These are phyloP conservation scores for Alternaria burnsii DNA, from an alignment of 2,329 filamentous ascomycete genomes.

Conservation along the genomic window DNA sequence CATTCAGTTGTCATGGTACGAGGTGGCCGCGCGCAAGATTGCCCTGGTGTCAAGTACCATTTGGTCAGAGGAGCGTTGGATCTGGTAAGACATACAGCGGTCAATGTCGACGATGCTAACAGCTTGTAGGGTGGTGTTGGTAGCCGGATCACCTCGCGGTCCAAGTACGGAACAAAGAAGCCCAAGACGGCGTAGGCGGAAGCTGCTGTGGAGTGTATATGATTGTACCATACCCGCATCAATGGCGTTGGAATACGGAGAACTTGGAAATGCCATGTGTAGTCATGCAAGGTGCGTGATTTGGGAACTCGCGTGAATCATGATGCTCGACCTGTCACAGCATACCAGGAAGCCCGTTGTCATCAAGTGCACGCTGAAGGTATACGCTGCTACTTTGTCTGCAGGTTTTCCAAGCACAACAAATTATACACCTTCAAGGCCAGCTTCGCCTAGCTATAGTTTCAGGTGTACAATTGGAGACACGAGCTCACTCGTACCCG, in stretches of 20 bases:
- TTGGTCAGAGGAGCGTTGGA: conserved; percentile 90
- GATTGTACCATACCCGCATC: conserved; percentile 39
- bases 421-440: not conserved
- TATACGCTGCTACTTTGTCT: not conserved
- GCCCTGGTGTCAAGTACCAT: conserved; percentile 96
- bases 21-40: conserved; percentile 93
- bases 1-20: conserved; percentile 97
- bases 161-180: conserved; percentile 99
- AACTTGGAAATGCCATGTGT: not conserved
- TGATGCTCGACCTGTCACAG: not conserved
- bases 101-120: conserved; percentile 28
- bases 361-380: not conserved
- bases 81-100: conserved; percentile 70
- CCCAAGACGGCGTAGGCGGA: conserved; percentile 68
- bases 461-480: too few relatives aligned
- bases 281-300: not conserved
- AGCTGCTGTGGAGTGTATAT: conserved; percentile 22
- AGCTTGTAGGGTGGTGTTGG: conserved; percentile 81
- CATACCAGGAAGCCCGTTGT: not conserved
- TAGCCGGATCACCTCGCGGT: conserved; percentile 82
- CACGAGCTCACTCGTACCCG: too few relatives aligned
- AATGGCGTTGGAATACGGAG: conserved; percentile 28
- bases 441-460: too few relatives aligned
- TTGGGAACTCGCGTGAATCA: not conserved
- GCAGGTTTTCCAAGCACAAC: not conserved